Conservation (phyloP, 768 basidiomycete genomes). For the Chalciporus sphaerocephalus region DNA sequence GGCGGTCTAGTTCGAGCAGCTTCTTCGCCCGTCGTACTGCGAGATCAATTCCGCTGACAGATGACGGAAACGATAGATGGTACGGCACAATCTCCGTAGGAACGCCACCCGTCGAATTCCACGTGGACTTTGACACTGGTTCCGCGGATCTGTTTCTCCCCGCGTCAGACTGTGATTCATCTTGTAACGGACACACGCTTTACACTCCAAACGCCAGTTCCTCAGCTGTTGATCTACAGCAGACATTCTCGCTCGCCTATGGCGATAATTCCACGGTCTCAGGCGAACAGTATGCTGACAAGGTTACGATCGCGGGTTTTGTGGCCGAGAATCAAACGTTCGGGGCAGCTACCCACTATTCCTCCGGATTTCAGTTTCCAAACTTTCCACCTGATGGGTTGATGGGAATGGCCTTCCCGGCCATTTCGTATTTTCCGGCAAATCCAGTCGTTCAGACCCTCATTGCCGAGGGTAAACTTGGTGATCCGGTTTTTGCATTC, state of each 20-base stretch:
- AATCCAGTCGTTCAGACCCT: conserved; percentile 43
- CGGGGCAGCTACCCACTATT: conserved; percentile 21
- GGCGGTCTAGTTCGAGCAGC: background rate
- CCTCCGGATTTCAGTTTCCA: conserved; percentile 8
- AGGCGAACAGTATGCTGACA: conserved; percentile 39
- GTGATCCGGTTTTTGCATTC: conserved; percentile 36
- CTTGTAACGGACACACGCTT: conserved; percentile 32
- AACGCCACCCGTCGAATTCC: conserved; percentile 17
- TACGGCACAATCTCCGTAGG: conserved; percentile 26
- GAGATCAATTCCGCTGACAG: conserved; percentile 11
- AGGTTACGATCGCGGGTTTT: conserved; percentile 36
- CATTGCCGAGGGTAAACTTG: conserved; percentile 32
- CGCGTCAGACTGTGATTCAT: conserved; percentile 20
- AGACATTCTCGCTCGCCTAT: conserved; percentile 36
- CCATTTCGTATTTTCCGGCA: conserved; percentile 33
- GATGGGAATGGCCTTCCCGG: conserved; percentile 42
- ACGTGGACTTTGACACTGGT: conserved; percentile 36
- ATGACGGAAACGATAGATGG: conserved; percentile 16
- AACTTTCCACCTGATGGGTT: conserved; percentile 29
- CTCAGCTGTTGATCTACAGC: conserved; percentile 22
- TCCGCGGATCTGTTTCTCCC: conserved; percentile 35
- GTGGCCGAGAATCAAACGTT: conserved; percentile 21
- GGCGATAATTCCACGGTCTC: conserved; percentile 40
- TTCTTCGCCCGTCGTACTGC: conserved; percentile 4
- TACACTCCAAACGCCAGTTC: conserved; percentile 35